phyloP scores from a whole-genome alignment of 2,329 filamentous ascomycete genomes.

The Aspergillus uvarum region DNA sequence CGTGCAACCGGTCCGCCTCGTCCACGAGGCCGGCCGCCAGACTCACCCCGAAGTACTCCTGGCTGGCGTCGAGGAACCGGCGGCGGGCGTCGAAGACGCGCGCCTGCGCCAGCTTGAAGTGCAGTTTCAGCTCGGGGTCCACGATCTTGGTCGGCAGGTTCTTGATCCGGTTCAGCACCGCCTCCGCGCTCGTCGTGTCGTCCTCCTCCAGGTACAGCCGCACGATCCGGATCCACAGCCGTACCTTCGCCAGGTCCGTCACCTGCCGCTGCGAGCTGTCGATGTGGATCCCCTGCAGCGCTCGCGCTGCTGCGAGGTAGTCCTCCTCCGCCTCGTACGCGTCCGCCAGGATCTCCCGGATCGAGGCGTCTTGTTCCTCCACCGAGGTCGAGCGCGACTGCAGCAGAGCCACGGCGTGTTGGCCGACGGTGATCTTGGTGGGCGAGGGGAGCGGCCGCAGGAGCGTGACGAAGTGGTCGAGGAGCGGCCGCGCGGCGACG shows the following conservation, averaged over 20 bases:
- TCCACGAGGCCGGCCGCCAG: conserved; percentile 69
- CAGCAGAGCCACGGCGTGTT: conserved; percentile 69
- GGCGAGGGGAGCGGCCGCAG: conserved; percentile 57
- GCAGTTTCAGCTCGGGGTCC: conserved; percentile 71
- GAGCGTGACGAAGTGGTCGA: conserved; percentile 66
- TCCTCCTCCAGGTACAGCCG: conserved; percentile 92
- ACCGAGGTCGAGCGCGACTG: conserved; percentile 69
- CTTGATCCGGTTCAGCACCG: conserved; percentile 91
- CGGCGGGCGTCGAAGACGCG: conserved; percentile 89
- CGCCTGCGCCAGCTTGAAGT: conserved; percentile 89
- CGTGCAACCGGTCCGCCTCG: conserved; percentile 80
- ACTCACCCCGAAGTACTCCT: conserved; percentile 85
- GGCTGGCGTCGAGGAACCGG: conserved; percentile 82
- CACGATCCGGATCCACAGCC: conserved; percentile 90
- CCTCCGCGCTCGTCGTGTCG: conserved; percentile 80
- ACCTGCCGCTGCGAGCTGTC: conserved; percentile 86
- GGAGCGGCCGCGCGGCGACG: conserved; percentile 70
- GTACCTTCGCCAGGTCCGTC: conserved; percentile 76
- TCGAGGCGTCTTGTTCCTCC: conserved; percentile 76
- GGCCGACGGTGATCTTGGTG: conserved; percentile 72
- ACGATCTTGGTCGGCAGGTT: conserved; percentile 77
- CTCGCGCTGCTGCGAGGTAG: conserved; percentile 72
- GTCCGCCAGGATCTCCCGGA: conserved; percentile 78
- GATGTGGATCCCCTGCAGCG: conserved; percentile 79
- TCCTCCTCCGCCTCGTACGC: conserved; percentile 82